phyloP scores from a whole-genome alignment of 2,329 filamentous ascomycete species.

The Fusarium azukiicola region DNA sequence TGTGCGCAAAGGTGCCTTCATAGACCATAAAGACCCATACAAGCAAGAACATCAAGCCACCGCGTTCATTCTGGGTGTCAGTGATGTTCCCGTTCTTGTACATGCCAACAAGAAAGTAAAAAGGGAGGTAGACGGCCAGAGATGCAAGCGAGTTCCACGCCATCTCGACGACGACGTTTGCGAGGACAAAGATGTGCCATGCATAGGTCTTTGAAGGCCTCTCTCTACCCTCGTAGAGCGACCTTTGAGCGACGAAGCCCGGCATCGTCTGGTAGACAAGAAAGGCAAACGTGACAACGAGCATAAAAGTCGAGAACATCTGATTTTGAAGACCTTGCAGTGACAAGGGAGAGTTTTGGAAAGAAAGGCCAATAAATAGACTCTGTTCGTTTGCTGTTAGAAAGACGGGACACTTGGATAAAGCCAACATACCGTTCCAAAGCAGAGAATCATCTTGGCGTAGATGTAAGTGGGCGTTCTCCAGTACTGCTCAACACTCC shows the following conservation, averaged over 20 bases:
- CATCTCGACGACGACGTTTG: constrained; percentile 40
- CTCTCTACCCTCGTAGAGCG: constrained; percentile 84
- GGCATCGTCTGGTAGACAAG: constrained; percentile 77
- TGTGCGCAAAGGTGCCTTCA: constrained; percentile 39
- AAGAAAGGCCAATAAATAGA: constrained; percentile 11
- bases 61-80: constrained; percentile 25
- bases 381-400: background rate
- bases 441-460: constrained; percentile 55
- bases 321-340: constrained; percentile 1
- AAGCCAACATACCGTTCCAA: background rate
- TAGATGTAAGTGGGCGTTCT: constrained; percentile 78
- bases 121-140: background rate
- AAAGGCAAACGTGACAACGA: constrained; percentile 5
- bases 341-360: constrained; percentile 4
- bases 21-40: constrained; percentile 38
- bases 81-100: constrained; percentile 35
- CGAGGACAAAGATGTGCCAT: constrained; percentile 39
- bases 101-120: constrained; percentile 43
- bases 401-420: background rate
- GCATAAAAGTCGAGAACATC: constrained; percentile 20
- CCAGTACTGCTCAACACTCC: constrained; percentile 53
- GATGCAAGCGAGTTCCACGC: constrained; percentile 39
- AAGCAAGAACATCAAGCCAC: constrained; percentile 25
- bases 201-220: constrained; percentile 82
- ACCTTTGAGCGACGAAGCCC: constrained; percentile 82